Conservation (phyloP, 371 early-diverging fungal genomes). For the Phascolomyces articulosus region DNA sequence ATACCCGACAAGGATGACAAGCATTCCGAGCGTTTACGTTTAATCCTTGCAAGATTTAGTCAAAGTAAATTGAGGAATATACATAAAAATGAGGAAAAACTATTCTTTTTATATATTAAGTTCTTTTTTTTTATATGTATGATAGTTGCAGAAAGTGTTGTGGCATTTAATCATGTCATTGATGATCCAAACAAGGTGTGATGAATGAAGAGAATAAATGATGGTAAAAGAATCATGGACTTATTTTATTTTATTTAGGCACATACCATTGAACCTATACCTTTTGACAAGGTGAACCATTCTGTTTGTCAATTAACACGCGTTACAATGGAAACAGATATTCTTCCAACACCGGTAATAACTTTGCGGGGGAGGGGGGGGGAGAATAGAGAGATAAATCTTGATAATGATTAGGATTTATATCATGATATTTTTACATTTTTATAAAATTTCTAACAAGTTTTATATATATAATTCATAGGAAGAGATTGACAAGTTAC, state of each 20-base stretch:
- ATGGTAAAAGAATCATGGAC: too few relatives aligned
- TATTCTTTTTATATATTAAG: too few relatives aligned
- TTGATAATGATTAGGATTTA: too few relatives aligned
- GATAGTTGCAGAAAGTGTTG: slow-evolving; percentile 15
- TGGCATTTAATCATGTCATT: slow-evolving; percentile 16
- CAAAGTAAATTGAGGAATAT: slow-evolving; percentile 22
- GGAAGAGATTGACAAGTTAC: slow-evolving; percentile 19
- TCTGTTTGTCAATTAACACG: slow-evolving; percentile 31
- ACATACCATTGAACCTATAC: slow-evolving; percentile 1
- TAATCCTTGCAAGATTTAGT: slow-evolving; percentile 31
- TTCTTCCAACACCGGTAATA: not conserved
- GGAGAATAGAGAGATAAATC: too few relatives aligned
- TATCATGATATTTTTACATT: too few relatives aligned
- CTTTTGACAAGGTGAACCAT: slow-evolving; percentile 14
- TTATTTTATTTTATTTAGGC: slow-evolving; percentile 5
- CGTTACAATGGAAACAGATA: slow-evolving; percentile 30
- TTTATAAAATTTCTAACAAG: too few relatives aligned
- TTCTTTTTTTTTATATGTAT: not conserved
- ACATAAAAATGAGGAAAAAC: too few relatives aligned
- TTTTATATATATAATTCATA: not conserved
- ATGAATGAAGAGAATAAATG: not conserved
- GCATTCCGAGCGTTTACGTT: slow-evolving; percentile 25
- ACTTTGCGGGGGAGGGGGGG: too few relatives aligned
- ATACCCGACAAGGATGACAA: slow-evolving; percentile 18
- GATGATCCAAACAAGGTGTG: not conserved